A percentile compares a stretch with the other conserved stretches of the same genome.
These are phyloP conservation scores for Cyclaneusma minus DNA, from an alignment of 2,329 filamentous ascomycete species.

Conservation along the genomic window DNA sequence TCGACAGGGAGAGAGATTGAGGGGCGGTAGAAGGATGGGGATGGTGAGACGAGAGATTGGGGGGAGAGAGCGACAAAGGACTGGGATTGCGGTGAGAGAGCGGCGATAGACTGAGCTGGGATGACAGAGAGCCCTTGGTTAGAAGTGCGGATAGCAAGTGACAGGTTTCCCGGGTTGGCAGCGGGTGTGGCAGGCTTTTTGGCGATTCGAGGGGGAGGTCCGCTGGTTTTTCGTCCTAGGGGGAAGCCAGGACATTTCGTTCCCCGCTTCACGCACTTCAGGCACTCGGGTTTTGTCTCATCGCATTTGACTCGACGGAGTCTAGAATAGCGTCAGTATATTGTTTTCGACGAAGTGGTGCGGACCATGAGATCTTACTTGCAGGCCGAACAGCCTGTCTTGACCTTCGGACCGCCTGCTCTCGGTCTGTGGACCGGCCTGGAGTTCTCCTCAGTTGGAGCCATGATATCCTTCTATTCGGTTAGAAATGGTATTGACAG, in stretches of 20 bases:
- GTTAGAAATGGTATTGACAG: too few relatives aligned
- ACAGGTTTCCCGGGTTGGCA: too few relatives aligned
- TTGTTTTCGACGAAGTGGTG: constrained; percentile 4
- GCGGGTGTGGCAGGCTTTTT: constrained; percentile 4
- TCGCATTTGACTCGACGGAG: constrained; percentile 51
- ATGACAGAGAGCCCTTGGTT: constrained; percentile 3
- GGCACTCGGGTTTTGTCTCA: constrained; percentile 43
- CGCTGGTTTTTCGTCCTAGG: constrained; percentile 10
- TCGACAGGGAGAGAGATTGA: constrained; percentile 29
- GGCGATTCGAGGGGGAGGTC: constrained; percentile 11
- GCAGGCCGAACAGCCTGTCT: constrained; percentile 52
- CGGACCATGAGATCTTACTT: constrained; percentile 39
- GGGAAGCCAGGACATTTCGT: constrained; percentile 45
- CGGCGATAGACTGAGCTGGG: constrained; percentile 3
- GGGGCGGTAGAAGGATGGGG: constrained; percentile 8
- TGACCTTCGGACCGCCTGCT: constrained; percentile 34
- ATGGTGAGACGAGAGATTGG: constrained; percentile 19
- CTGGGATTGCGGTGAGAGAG: not conserved
- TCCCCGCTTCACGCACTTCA: constrained; percentile 42
- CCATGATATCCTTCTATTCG: too few relatives aligned
- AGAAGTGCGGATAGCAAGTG: too few relatives aligned
- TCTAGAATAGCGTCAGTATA: constrained; percentile 21
- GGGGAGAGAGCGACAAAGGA: constrained; percentile 4
- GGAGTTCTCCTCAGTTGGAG: too few relatives aligned
- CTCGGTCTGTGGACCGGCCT: too few relatives aligned